phyloP scores from a whole-genome alignment of 345 rosid genomes.

The Citrus hindsii region DNA sequence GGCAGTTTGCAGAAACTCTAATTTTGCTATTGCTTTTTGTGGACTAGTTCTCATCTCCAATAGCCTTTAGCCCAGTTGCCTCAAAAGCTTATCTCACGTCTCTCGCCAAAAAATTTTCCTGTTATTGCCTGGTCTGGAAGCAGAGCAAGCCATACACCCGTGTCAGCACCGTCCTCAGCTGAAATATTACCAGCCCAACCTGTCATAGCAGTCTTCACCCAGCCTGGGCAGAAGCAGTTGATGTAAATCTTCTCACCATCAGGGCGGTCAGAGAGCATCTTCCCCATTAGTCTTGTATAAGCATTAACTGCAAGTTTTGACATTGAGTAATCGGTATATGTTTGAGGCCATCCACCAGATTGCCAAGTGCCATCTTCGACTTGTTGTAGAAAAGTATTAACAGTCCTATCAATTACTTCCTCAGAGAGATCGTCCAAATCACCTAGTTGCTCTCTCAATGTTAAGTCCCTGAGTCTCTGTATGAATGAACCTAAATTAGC shows the following conservation, averaged over 20 bases:
- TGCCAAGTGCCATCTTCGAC: slow-evolving; percentile 75
- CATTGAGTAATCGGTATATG: slow-evolving; percentile 72
- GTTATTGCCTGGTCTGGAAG: slow-evolving; percentile 73
- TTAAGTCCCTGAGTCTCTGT: slow-evolving; percentile 66
- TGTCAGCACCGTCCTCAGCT: slow-evolving; percentile 80
- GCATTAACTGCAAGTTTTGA: slow-evolving; percentile 91
- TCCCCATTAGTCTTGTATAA: slow-evolving; percentile 67
- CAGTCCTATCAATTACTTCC: slow-evolving; percentile 54
- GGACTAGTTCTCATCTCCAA: neutral
- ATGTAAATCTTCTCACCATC: slow-evolving; percentile 75
- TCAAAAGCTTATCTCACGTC: slow-evolving; percentile 78
- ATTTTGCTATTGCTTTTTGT: neutral
- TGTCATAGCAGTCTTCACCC: slow-evolving; percentile 98
- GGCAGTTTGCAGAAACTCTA: neutral
- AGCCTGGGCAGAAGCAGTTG: slow-evolving; percentile 94
- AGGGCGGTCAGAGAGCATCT: slow-evolving; percentile 49
- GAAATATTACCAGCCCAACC: slow-evolving; percentile 91
- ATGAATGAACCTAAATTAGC: slow-evolving; percentile 9
- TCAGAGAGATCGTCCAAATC: slow-evolving; percentile 59
- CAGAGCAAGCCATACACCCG: slow-evolving; percentile 91
- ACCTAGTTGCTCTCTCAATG: slow-evolving; percentile 53
- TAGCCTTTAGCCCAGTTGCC: neutral
- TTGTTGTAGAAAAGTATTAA: slow-evolving; percentile 65
- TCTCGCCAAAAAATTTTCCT: slow-evolving; percentile 89
- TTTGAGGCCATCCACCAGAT: slow-evolving; percentile 91